These are phyloP conservation scores for Saccharomycopsis sp. DNA, from an alignment of 805 yeast species.

Conservation along the genomic window DNA sequence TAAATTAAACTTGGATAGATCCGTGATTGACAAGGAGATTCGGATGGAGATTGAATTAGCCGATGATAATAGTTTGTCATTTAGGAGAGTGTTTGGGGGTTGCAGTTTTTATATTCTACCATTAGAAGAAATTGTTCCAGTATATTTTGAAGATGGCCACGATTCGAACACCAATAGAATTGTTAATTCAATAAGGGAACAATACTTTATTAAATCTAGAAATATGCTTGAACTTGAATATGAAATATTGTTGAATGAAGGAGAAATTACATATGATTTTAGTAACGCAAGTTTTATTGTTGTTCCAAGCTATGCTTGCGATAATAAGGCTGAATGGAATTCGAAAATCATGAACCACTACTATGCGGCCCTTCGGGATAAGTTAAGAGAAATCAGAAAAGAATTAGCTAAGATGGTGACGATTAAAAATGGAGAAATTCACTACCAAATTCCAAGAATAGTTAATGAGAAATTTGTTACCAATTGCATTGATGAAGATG, in stretches of 20 bases:
- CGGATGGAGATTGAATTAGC: neutral
- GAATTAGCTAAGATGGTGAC: conserved; percentile 1
- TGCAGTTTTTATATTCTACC: neutral
- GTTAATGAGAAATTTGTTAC: conserved; percentile 16
- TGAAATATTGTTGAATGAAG: conserved; percentile 32
- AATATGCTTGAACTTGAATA: neutral
- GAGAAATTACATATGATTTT: conserved; percentile 29
- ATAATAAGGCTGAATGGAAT: neutral
- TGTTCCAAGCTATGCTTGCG: conserved; percentile 23
- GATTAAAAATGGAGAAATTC: conserved; percentile 1
- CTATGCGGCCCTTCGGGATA: neutral
- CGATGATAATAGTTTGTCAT: conserved; percentile 1
- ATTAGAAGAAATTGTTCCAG: neutral
- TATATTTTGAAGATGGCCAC: no score
- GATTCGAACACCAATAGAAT: neutral
- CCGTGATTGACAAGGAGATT: neutral
- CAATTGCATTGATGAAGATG: conserved; percentile 1
- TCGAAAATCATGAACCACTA: neutral
- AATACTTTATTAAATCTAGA: neutral
- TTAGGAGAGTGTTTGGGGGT: neutral
- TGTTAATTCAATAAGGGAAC: neutral
- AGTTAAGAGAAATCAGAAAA: conserved; percentile 3
- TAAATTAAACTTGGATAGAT: neutral
- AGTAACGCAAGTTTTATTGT: conserved; percentile 35
- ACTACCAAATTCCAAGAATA: conserved; percentile 10